These are phyloP conservation scores for Wickerhamiella parazyma DNA, from an alignment of 805 yeast species.

Conservation along the genomic window DNA sequence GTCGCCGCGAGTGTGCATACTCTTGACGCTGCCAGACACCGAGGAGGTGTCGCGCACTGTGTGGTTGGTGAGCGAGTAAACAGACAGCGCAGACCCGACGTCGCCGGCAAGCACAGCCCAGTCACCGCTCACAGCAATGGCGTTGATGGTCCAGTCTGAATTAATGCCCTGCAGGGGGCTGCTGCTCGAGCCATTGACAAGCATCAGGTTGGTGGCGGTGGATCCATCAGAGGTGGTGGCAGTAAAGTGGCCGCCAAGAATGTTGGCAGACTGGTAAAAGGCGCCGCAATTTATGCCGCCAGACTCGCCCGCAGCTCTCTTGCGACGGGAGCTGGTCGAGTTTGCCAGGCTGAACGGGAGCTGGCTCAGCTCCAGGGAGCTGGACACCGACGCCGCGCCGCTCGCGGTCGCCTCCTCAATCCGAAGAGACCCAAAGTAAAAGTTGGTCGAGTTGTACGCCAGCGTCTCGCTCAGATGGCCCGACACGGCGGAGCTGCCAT, in stretches of 20 bases:
- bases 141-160: constrained; percentile 16
- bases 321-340: neutral
- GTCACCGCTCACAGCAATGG: constrained; percentile 18
- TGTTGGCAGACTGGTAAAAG: constrained; percentile 36
- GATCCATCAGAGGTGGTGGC: constrained; percentile 23
- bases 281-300: constrained; percentile 26
- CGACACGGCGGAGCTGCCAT: constrained; percentile 1
- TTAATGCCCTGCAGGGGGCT: constrained; percentile 15
- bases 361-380: constrained; percentile 13
- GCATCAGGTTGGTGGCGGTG: constrained; percentile 21
- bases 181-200: constrained; percentile 21
- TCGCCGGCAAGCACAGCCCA: constrained; percentile 25
- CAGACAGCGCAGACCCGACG: constrained; percentile 32
- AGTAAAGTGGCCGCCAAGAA: constrained; percentile 47
- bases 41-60: constrained; percentile 35
- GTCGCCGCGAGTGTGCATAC: constrained; percentile 27
- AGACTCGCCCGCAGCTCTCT: neutral
- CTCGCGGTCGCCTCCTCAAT: constrained; percentile 16
- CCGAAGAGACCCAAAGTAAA: constrained; percentile 24
- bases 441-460: constrained; percentile 10
- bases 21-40: constrained; percentile 26
- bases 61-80: constrained; percentile 36
- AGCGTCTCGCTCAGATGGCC: constrained; percentile 12
- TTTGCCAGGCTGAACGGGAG: constrained; percentile 15
- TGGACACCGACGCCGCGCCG: constrained; percentile 21